Conservation (phyloP, 805 yeast species). For the Peterozyma xylosa region DNA sequence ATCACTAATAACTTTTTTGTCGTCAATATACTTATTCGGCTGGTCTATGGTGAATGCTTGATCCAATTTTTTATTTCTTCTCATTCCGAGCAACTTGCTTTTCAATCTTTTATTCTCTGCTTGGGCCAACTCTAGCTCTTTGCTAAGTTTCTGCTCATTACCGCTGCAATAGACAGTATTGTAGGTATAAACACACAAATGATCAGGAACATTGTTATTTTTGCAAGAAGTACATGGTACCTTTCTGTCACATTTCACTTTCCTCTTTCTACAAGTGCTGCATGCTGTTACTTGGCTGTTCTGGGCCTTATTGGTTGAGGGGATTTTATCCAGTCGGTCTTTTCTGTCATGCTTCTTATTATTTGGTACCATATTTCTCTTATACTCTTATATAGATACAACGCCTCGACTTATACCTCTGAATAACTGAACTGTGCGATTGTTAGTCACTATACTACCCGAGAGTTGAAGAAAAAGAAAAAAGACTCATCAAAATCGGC, state of each 20-base stretch:
- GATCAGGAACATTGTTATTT: conserved; percentile 13
- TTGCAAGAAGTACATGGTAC: conserved; percentile 29
- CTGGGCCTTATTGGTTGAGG: too few relatives aligned
- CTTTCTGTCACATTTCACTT: conserved; percentile 21
- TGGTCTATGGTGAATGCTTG: background rate
- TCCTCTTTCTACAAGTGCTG: conserved; percentile 12
- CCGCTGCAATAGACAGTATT: conserved; percentile 6
- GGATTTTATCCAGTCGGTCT: too few relatives aligned
- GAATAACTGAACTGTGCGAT: too few relatives aligned
- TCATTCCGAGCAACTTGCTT: background rate
- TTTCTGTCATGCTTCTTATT: too few relatives aligned
- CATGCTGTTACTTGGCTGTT: conserved; percentile 4
- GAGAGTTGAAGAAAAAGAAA: too few relatives aligned
- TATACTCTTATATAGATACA: too few relatives aligned
- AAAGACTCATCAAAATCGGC: too few relatives aligned
- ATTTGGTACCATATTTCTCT: too few relatives aligned
- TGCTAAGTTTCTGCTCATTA: conserved; percentile 15
- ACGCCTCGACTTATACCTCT: too few relatives aligned
- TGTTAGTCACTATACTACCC: too few relatives aligned
- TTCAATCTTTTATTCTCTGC: conserved; percentile 1
- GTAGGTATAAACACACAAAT: conserved; percentile 17
- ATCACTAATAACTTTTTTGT: too few relatives aligned
- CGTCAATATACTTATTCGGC: too few relatives aligned
- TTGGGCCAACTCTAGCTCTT: conserved; percentile 14
- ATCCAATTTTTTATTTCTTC: background rate